Conservation (phyloP, 257 asterid species). For the Petunia secreta region DNA sequence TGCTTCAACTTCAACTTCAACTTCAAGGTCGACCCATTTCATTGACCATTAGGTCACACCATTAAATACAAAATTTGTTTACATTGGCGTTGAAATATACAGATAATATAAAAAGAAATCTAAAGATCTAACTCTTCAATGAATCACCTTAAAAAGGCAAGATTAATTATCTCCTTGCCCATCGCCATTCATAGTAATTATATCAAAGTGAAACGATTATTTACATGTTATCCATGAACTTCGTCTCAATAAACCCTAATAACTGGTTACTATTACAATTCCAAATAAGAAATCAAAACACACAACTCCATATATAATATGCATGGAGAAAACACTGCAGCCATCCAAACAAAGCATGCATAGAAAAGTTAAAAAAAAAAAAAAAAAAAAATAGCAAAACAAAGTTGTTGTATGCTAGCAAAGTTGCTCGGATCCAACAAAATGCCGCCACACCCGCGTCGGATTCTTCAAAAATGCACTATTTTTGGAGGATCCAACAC, state of each 20-base stretch:
- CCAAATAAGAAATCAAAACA: neutral
- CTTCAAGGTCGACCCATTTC: too few relatives aligned
- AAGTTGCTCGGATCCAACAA: too few relatives aligned
- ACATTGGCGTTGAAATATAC: too few relatives aligned
- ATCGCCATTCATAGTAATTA: neutral
- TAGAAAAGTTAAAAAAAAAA: neutral
- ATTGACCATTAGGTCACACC: too few relatives aligned
- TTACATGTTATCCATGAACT: neutral
- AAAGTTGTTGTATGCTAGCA: too few relatives aligned
- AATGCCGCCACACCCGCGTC: too few relatives aligned
- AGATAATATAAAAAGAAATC: too few relatives aligned
- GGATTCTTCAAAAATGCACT: too few relatives aligned
- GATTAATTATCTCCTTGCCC: neutral
- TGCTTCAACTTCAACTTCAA: too few relatives aligned
- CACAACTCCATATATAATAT: neutral
- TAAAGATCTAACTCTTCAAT: neutral
- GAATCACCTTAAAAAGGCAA: neutral
- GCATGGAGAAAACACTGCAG: neutral
- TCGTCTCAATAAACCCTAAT: neutral
- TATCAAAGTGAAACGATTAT: neutral
- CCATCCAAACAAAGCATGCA: conserved; percentile 8
- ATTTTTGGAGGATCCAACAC: too few relatives aligned
- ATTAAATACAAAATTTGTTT: too few relatives aligned
- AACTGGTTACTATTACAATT: conserved; percentile 20
- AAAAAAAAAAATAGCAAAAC: neutral